A percentile compares a stretch with the other conserved stretches of the same genome.
These are phyloP conservation scores for Crepidotus variabilis DNA, from an alignment of 768 basidiomycete species.

Conservation along the genomic window DNA sequence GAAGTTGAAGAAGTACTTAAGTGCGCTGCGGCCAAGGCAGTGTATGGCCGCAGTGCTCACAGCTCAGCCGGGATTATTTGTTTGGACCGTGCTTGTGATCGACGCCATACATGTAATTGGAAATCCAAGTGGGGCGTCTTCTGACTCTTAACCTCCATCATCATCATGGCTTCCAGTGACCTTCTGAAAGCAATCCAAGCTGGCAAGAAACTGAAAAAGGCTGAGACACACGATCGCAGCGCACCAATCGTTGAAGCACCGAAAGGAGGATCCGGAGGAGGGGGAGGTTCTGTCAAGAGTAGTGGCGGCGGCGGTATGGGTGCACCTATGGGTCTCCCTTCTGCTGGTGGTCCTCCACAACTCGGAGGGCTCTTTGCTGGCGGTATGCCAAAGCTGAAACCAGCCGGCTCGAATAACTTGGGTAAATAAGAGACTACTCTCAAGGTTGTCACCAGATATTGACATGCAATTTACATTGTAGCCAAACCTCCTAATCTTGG, in stretches of 20 bases:
- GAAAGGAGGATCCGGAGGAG: slow-evolving; percentile 36
- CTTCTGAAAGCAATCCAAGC: slow-evolving; percentile 80
- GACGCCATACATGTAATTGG: neutral
- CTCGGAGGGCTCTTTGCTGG: slow-evolving; percentile 85
- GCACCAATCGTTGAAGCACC: slow-evolving; percentile 53
- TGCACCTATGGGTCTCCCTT: slow-evolving; percentile 16
- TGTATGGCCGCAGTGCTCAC: neutral
- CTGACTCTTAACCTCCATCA: slow-evolving; percentile 1
- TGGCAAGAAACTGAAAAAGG: slow-evolving; percentile 79
- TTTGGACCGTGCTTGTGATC: slow-evolving; percentile 3
- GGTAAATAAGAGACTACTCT: slow-evolving; percentile 33
- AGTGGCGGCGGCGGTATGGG: slow-evolving; percentile 11
- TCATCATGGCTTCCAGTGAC: slow-evolving; percentile 67
- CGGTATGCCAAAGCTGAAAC: slow-evolving; percentile 87
- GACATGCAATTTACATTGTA: slow-evolving; percentile 19
- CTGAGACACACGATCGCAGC: slow-evolving; percentile 80
- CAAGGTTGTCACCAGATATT: slow-evolving; percentile 5
- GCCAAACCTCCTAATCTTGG: slow-evolving; percentile 62
- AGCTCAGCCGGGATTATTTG: slow-evolving; percentile 2
- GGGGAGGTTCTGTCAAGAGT: slow-evolving; percentile 7
- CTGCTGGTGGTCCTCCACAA: slow-evolving; percentile 61
- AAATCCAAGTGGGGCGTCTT: neutral
- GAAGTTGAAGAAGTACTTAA: too few species aligned
- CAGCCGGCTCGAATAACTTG: slow-evolving; percentile 58
- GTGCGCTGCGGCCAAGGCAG: neutral